Base-by-base conservation (phyloP, 805 yeast species). In the Kregervanrija pseudodelftensis region DNA sequence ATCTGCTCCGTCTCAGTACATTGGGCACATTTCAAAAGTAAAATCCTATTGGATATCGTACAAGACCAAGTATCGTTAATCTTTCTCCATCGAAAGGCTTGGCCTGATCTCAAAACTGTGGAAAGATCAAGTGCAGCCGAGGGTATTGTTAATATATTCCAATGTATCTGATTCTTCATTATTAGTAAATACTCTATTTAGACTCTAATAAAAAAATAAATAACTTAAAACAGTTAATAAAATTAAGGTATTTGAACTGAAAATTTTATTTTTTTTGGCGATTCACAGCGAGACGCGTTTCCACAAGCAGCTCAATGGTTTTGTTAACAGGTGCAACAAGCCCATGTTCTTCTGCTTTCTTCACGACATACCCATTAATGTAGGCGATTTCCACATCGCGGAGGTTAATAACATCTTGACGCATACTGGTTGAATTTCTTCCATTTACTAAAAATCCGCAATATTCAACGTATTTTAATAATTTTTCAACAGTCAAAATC, bases 41-140 rank as follows among this genome's bases (percentile, higher is more conserved):
- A 63, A 5, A 89, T 77, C 43, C 80, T 68, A 48, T 80, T 79
- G 12, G 68, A 61, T 17, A 78, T 59, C 0, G 87, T 73, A 49
- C 83, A 80, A 0, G 85, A 72, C 88, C 88, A 91, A 8, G 73
- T 69, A 41, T 69, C 70, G 49, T 79, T 72, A 39, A 76, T 68
- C 47, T 73, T 74, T 54, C 80, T 80, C 95, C 95, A 86, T 43
- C 80, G 59, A 56, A 87, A 87, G 0, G 95, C 80, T 65, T 87
- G 96, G 1, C 96, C 96, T 57, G 95, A 85, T 37, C 93, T 67
- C 30, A 87, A 67, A 0, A 87, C 90, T 35, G 77, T 76, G 4
- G 79, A 62, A 4, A 87, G 62, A n/a, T 73, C 63, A 1, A 85
- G 66, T 51, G 86, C 93, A 40, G 46, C 52, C n/a, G 56, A 56